Evolutionary conservation across 129 eudicot species (phyloP).

Genomic region (Logfia minima): DNA sequence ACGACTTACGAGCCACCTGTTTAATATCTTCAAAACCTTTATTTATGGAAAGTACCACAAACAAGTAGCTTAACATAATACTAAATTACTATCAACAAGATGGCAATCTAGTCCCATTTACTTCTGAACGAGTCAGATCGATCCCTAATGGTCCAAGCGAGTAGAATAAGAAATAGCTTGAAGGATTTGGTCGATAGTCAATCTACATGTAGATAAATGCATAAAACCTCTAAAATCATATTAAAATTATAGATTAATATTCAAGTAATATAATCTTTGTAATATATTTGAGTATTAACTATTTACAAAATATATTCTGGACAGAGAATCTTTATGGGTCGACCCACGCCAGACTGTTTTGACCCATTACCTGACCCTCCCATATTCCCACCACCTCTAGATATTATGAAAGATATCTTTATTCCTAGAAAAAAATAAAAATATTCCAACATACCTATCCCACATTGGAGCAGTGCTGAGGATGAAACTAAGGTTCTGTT

Average conservation of each 20-base stretch:
- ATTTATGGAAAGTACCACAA: slow-evolving; percentile 11
- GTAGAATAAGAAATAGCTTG: neutral
- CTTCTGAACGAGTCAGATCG: neutral
- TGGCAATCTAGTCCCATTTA: neutral
- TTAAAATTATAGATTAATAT: too few species aligned
- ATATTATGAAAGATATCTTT: neutral
- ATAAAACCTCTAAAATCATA: neutral
- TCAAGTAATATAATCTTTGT: neutral
- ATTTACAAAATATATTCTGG: neutral
- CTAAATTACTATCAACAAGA: neutral
- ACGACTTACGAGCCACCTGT: neutral
- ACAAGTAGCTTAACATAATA: neutral
- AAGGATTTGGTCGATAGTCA: neutral
- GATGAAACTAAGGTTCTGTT: slow-evolving; percentile 58
- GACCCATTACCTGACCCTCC: neutral
- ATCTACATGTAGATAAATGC: neutral
- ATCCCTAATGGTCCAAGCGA: neutral
- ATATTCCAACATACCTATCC: slow-evolving; percentile 65
- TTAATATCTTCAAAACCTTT: slow-evolving; percentile 11
- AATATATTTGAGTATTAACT: neutral
- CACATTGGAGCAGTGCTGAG: slow-evolving; percentile 83
- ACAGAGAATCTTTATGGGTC: neutral
- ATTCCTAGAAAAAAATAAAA: neutral
- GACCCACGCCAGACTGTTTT: neutral
- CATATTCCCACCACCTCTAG: neutral